A percentile compares a stretch with the other conserved stretches of the same genome.
Evolutionary conservation across 176 grass and related monocot species (phyloP).

Genomic region (Aegilops tauschii): DNA sequence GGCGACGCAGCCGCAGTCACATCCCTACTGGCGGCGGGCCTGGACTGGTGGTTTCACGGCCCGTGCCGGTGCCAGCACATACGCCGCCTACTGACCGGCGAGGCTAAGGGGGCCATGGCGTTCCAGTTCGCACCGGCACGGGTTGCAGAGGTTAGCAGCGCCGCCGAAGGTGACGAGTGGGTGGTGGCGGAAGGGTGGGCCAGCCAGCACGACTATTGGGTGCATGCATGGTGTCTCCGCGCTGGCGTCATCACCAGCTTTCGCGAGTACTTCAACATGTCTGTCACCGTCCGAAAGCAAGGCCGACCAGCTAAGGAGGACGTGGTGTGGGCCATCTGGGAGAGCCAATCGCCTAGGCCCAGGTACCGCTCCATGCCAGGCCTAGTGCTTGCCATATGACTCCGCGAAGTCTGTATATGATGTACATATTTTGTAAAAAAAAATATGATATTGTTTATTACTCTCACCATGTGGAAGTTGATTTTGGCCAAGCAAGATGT

Average conservation of each 20-base stretch:
- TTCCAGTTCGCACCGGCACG: conserved; percentile 28
- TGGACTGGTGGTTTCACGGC: conserved; percentile 55
- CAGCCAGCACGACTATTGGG: conserved; percentile 44
- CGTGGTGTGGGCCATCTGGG: conserved; percentile 18
- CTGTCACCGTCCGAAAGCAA: conserved; percentile 29
- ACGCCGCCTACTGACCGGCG: conserved; percentile 31
- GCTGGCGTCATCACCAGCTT: conserved; percentile 30
- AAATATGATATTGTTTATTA: neutral
- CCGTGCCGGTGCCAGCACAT: conserved; percentile 50
- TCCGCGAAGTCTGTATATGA: too few species aligned
- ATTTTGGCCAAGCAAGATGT: too few species aligned
- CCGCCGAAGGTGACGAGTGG: neutral
- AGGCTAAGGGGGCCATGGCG: neutral
- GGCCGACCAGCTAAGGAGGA: neutral
- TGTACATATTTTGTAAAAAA: neutral
- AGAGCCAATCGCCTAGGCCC: neutral
- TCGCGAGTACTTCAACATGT: conserved; percentile 55
- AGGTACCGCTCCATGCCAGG: conserved; percentile 28
- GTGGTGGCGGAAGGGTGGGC: conserved; percentile 48
- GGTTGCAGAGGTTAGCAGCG: conserved; percentile 23
- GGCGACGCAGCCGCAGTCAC: conserved; percentile 14
- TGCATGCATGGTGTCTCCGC: conserved; percentile 44
- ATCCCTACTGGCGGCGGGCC: conserved; percentile 26
- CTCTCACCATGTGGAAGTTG: neutral
- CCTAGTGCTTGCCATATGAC: conserved; percentile 38